Percentiles rank a stretch among this genome's conserved stretches.
Conservation (phyloP, 164 flowering plant genomes). For the Vitis vinifera region ASM3070453v1 NC_081821.1:10363001-10363500, state of each 20-base stretch:
- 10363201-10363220: neutral
- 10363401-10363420: too few species aligned
- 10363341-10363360: too few species aligned
- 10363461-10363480: too few species aligned
- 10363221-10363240: constrained; percentile 24
- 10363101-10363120: constrained; percentile 6
- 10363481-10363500: too few species aligned
- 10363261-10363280: neutral
- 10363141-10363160: constrained; percentile 37
- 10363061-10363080: constrained; percentile 3
- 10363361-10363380: too few species aligned
- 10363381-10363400: too few species aligned
- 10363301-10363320: neutral
- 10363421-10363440: too few species aligned
- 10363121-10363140: constrained; percentile 24
- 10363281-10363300: neutral
- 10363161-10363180: constrained; percentile 46
- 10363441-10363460: too few species aligned
- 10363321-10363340: too few species aligned
- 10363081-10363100: neutral
- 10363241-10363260: neutral
- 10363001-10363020: constrained; percentile 10
- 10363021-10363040: constrained; percentile 2
- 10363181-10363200: constrained; percentile 4
- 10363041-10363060: constrained; percentile 7